A percentile compares a stretch with the other conserved stretches of the same genome.
phyloP scores from a whole-genome alignment of 805 yeast genomes.

The Barnettozyma salicaria region DNA sequence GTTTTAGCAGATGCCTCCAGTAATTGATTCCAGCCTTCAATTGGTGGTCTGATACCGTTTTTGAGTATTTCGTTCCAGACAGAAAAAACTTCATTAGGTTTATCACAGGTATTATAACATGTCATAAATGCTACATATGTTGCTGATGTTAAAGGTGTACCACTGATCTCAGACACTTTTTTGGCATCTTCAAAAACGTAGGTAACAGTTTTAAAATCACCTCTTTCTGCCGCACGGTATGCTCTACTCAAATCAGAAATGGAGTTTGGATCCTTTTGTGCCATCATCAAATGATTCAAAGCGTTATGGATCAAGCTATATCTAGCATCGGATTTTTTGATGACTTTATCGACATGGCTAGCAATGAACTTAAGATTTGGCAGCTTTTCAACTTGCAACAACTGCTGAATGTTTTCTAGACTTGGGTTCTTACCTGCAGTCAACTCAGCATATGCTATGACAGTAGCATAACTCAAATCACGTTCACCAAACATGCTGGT shows the following conservation, averaged over 20 bases:
- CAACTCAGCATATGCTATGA: slow-evolving; percentile 19
- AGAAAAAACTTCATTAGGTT: slow-evolving; percentile 33
- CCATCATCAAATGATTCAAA: slow-evolving; percentile 9
- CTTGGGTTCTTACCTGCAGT: slow-evolving; percentile 6
- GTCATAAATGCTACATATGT: slow-evolving; percentile 42
- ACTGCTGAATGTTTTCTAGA: slow-evolving; percentile 9
- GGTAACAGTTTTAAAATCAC: slow-evolving; percentile 16
- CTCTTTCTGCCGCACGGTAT: slow-evolving; percentile 12
- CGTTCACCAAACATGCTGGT: background rate
- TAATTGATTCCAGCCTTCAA: slow-evolving; percentile 54
- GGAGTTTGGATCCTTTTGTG: slow-evolving; percentile 21
- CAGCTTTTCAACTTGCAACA: slow-evolving; percentile 13
- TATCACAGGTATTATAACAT: slow-evolving; percentile 34
- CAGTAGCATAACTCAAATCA: slow-evolving; percentile 3
- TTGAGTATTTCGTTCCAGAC: slow-evolving; percentile 46
- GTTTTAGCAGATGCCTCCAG: slow-evolving; percentile 39
- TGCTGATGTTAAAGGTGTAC: slow-evolving; percentile 33
- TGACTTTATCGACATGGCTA: background rate
- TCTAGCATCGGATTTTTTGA: slow-evolving; percentile 11
- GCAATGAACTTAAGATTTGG: slow-evolving; percentile 4
- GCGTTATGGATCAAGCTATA: slow-evolving; percentile 4
- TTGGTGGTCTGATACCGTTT: slow-evolving; percentile 35
- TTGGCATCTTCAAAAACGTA: slow-evolving; percentile 15
- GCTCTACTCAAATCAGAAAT: slow-evolving; percentile 16
- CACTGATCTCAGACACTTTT: slow-evolving; percentile 24